Percentiles rank a stretch among this genome's conserved stretches.
Evolutionary conservation across 805 yeast species (phyloP).

Genomic region (Ogataea philodendri): DNA sequence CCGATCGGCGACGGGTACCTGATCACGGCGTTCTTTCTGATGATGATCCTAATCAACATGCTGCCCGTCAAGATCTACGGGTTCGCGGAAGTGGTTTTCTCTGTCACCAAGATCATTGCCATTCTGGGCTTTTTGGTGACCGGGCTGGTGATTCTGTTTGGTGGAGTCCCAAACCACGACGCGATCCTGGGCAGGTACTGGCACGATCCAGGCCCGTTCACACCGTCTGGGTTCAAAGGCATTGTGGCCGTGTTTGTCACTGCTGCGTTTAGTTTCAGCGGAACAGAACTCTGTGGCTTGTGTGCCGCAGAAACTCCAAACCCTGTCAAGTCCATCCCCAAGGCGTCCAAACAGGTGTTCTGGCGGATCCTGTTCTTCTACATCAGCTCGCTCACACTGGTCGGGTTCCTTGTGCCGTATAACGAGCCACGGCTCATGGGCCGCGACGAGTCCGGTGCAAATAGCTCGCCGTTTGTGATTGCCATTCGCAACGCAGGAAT

Average conservation of each 20-base stretch:
- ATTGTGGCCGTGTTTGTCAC: conserved; percentile 53
- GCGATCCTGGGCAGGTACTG: conserved; percentile 47
- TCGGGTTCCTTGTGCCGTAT: conserved; percentile 49
- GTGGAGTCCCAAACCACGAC: conserved; percentile 45
- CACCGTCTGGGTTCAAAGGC: conserved; percentile 49
- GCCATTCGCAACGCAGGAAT: conserved; percentile 40
- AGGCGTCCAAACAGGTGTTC: conserved; percentile 53
- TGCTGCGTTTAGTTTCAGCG: conserved; percentile 54
- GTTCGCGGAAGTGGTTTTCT: conserved; percentile 50
- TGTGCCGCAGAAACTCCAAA: conserved; percentile 49
- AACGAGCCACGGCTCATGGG: conserved; percentile 36
- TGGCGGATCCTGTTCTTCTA: conserved; percentile 54
- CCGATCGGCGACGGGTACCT: conserved; percentile 47
- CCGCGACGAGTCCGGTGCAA: conserved; percentile 33
- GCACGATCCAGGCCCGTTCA: conserved; percentile 42
- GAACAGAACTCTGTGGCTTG: conserved; percentile 51
- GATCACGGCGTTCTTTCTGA: conserved; percentile 48
- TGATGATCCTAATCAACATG: conserved; percentile 48
- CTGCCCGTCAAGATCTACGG: conserved; percentile 58
- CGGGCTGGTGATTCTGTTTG: conserved; percentile 48
- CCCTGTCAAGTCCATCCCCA: conserved; percentile 48
- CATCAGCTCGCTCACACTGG: conserved; percentile 41
- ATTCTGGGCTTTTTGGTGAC: conserved; percentile 53
- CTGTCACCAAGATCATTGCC: conserved; percentile 48
- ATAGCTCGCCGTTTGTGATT: conserved; percentile 47